Evolutionary conservation across 2,329 filamentous ascomycete species (phyloP), one percentile per base, ranked within the genome.

Genomic region (Sclerotinia nivalis): DNA sequence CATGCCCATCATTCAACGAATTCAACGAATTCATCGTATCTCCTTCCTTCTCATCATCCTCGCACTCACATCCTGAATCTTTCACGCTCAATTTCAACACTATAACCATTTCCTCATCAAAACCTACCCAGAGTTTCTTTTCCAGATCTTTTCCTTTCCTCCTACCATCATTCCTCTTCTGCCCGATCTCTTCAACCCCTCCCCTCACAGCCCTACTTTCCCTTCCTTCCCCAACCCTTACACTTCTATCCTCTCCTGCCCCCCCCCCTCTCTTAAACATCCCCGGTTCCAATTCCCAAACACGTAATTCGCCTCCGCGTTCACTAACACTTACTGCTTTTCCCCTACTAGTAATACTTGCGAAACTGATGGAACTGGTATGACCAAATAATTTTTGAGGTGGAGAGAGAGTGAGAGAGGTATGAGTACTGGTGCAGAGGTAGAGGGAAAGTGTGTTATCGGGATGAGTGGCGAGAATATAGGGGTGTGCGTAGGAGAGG

Each of bases 371-470:
- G 0, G 88, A 88, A 7, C 89, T 91, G 1, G 90, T 92, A 75
- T 92, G 90, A 4, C 90, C 90, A 88, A 89, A 92, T 9, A 93
- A 82, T 55, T 88, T 83, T 66, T 83, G 87, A 1, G 88, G 89
- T 0, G 84, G 78, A 71, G 86, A 85, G 69, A 93, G 87, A 3
- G 82, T 83, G 0, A 92, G 81, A 1, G 79, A 77, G 0, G 83
- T 81, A 0, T 83, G 78, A 0, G 86, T 89, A 0, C 89, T 91
- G 15, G 84, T 88, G 52, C 92, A 88, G 56, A 91, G 81, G 75
- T 91, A 91, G 54, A 92, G 82, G 0, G 89, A 89, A 55, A 93
- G 80, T 0, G 90, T 93, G 73, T 93, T 93, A 75, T 93, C 90
- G 0, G 86, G 83, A 77, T 92, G 89, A 0, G 88, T 88, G 0